Evolutionary conservation across 441 rosid genomes (phyloP).

Genomic region (Lepidium campestre): DNA sequence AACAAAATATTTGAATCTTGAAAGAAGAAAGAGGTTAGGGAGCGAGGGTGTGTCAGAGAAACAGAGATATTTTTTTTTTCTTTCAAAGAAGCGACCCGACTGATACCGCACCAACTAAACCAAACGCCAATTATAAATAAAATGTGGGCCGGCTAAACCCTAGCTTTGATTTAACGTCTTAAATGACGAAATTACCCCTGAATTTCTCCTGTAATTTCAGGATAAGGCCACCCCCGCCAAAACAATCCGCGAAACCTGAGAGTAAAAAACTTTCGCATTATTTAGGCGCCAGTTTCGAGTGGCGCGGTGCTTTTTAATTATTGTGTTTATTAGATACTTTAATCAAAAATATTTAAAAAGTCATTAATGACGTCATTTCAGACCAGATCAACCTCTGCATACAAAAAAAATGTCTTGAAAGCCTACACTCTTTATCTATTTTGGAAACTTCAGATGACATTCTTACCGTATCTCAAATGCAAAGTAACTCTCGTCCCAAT

Average conservation of each 20-base stretch:
- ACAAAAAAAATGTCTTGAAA: neutral
- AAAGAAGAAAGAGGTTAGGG: neutral
- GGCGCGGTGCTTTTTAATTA: neutral
- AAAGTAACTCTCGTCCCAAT: neutral
- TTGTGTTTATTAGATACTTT: neutral
- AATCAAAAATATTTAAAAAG: no score
- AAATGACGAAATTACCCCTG: conserved; percentile 7
- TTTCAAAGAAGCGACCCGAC: conserved; percentile 10
- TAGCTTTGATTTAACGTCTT: neutral
- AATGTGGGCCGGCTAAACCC: conserved; percentile 17
- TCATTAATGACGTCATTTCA: neutral
- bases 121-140: neutral
- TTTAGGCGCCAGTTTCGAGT: conserved; percentile 16
- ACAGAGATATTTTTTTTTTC: neutral
- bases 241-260: neutral
- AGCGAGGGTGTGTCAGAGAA: conserved; percentile 25
- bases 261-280: neutral
- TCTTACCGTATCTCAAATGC: neutral
- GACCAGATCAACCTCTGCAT: conserved; percentile 6
- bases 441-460: neutral
- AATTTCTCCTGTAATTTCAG: neutral
- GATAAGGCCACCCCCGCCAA: conserved; percentile 2
- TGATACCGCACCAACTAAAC: conserved; percentile 17
- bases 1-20: neutral
- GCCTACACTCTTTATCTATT: neutral